These are phyloP conservation scores for Thraustochytrium striatum DNA, from an alignment of 352 stramenopile species.

Conservation along the genomic window DNA sequence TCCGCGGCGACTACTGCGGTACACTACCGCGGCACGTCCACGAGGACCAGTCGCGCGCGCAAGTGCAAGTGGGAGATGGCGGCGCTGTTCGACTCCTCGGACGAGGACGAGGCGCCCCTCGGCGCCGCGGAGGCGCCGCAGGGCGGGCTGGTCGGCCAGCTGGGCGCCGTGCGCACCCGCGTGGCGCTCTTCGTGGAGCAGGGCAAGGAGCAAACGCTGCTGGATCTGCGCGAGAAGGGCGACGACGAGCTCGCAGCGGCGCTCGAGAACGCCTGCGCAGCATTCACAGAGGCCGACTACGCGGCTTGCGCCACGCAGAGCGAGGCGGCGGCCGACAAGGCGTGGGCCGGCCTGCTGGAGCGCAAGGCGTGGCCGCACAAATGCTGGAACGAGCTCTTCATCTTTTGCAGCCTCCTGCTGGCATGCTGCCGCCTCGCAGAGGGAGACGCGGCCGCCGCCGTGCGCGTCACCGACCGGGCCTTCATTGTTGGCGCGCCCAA, in stretches of 20 bases:
- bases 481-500: slow-evolving; percentile 27
- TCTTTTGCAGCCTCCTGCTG: neutral
- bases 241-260: neutral
- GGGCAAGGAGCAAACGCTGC: too few species aligned
- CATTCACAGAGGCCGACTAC: neutral
- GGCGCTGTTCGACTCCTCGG: too few species aligned
- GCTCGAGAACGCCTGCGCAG: neutral
- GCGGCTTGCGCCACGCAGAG: neutral
- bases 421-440: neutral
- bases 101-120: too few species aligned
- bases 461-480: neutral
- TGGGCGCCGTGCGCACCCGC: too few species aligned
- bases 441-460: neutral
- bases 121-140: too few species aligned
- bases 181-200: too few species aligned
- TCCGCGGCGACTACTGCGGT: too few species aligned
- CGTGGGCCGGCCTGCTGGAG: neutral
- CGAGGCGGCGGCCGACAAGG: neutral
- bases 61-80: too few species aligned
- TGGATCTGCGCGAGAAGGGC: neutral
- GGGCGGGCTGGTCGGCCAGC: too few species aligned
- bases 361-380: neutral
- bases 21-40: too few species aligned
- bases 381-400: slow-evolving; percentile 19
- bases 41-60: too few species aligned